Conservation (phyloP, 2,329 filamentous ascomycete genomes). For the Pseudocercospora musae region DNA sequence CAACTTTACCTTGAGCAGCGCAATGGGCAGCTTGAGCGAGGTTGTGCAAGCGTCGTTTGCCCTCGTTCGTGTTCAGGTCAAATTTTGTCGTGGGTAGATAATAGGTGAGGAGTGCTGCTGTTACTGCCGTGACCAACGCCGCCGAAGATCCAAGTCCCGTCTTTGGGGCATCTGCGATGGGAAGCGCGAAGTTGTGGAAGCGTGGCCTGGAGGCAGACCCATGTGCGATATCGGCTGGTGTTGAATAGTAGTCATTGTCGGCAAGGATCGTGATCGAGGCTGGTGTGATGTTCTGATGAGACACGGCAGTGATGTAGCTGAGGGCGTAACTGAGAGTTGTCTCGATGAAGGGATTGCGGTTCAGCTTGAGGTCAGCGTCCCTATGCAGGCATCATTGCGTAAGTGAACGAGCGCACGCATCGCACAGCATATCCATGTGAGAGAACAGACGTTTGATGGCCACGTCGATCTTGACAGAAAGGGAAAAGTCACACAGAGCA, state of each 20-base stretch:
- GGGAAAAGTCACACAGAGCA: neutral
- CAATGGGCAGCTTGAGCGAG: conserved; percentile 91
- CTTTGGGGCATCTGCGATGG: conserved; percentile 79
- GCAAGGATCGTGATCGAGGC: conserved; percentile 81
- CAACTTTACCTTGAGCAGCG: conserved; percentile 93
- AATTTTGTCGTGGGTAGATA: conserved; percentile 61
- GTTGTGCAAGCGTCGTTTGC: conserved; percentile 73
- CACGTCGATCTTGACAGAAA: conserved; percentile 1
- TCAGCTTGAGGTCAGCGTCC: conserved; percentile 43
- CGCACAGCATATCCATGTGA: neutral
- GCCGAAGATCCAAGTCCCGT: conserved; percentile 94
- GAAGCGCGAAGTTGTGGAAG: conserved; percentile 76
- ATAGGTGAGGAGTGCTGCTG: conserved; percentile 70
- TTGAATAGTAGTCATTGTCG: conserved; percentile 95
- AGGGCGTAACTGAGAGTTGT: conserved; percentile 84
- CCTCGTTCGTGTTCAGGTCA: conserved; percentile 53
- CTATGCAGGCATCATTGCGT: conserved; percentile 25
- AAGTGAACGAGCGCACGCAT: conserved; percentile 16
- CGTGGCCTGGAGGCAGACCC: conserved; percentile 38
- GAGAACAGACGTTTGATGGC: neutral
- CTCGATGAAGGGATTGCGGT: conserved; percentile 83
- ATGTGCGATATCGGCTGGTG: conserved; percentile 45
- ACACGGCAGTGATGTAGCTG: conserved; percentile 66
- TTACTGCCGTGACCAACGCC: conserved; percentile 85
- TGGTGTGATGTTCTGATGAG: conserved; percentile 58